These are phyloP conservation scores for Hanseniaspora guilliermondii DNA, from an alignment of 805 yeast genomes.

Conservation along the genomic window DNA sequence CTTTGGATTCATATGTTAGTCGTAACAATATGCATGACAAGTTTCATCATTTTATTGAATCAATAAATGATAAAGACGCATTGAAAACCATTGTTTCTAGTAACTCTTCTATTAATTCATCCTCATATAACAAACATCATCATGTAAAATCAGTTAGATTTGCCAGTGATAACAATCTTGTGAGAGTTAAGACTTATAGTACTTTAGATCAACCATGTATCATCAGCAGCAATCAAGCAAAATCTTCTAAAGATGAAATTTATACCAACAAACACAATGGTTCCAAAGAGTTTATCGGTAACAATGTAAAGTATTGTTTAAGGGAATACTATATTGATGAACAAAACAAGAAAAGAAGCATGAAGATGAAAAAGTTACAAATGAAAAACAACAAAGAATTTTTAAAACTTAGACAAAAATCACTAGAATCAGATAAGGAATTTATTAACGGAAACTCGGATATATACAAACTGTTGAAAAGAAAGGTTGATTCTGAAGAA, in stretches of 20 bases:
- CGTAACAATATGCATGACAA: background rate
- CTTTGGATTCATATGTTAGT: background rate
- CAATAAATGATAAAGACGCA: background rate
- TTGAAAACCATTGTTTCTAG: slow-evolving; percentile 14
- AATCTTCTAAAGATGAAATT: background rate
- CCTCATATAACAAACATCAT: slow-evolving; percentile 17
- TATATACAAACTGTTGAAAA: background rate
- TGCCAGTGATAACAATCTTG: slow-evolving; percentile 9
- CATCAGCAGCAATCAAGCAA: background rate
- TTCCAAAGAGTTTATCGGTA: slow-evolving; percentile 6
- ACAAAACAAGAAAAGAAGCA: slow-evolving; percentile 3
- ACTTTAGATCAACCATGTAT: background rate
- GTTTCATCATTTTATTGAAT: background rate
- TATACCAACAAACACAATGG: background rate
- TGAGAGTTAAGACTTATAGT: slow-evolving; percentile 9
- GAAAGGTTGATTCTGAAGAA: background rate
- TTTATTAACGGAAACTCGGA: background rate
- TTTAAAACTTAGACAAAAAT: background rate
- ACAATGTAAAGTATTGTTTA: slow-evolving; percentile 4
- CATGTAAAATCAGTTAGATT: background rate
- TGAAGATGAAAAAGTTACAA: background rate
- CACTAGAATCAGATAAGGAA: background rate
- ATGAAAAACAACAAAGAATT: background rate
- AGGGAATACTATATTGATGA: slow-evolving; percentile 8
- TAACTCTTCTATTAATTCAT: slow-evolving; percentile 18